Evolutionary conservation across 1,139 yeast species (phyloP).

Genomic region (Pichia inconspicua): DNA sequence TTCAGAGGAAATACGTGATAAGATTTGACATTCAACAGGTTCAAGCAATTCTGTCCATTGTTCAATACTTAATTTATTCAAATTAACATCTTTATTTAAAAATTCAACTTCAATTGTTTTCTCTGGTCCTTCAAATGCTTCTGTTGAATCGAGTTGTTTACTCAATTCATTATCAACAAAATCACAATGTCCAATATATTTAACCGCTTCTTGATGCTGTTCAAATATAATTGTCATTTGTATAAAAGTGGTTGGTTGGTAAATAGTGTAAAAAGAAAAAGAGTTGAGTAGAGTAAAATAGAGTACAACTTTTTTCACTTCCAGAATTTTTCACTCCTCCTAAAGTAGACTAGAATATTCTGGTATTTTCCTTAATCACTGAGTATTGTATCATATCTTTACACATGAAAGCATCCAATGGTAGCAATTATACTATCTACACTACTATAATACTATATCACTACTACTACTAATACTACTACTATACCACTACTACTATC

Average conservation of each 20-base stretch:
- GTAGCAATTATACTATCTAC: too few relatives aligned
- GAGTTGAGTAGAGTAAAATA: background rate
- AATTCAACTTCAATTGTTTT: conserved; percentile 90
- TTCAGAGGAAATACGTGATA: conserved; percentile 59
- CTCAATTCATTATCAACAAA: conserved; percentile 73
- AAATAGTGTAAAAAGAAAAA: background rate
- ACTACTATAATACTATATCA: too few relatives aligned
- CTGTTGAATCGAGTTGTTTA: conserved; percentile 74
- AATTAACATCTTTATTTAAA: conserved; percentile 1
- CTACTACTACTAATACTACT: too few relatives aligned
- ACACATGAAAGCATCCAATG: too few relatives aligned
- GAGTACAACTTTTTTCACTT: too few relatives aligned
- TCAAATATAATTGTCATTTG: background rate
- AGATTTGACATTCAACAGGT: conserved; percentile 57
- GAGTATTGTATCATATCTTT: too few relatives aligned
- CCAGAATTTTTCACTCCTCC: too few relatives aligned
- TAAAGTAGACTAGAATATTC: too few relatives aligned
- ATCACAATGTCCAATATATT: conserved; percentile 22
- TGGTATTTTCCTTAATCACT: too few relatives aligned
- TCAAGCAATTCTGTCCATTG: background rate
- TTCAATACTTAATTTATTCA: background rate
- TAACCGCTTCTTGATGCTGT: background rate
- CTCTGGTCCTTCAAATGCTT: conserved; percentile 97
- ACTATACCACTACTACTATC: too few relatives aligned
- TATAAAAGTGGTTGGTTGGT: background rate